Evolutionary conservation across 371 early-diverging fungal species (phyloP), one percentile per base, ranked within the genome.

Genomic region (Blakeslea trispora): DNA sequence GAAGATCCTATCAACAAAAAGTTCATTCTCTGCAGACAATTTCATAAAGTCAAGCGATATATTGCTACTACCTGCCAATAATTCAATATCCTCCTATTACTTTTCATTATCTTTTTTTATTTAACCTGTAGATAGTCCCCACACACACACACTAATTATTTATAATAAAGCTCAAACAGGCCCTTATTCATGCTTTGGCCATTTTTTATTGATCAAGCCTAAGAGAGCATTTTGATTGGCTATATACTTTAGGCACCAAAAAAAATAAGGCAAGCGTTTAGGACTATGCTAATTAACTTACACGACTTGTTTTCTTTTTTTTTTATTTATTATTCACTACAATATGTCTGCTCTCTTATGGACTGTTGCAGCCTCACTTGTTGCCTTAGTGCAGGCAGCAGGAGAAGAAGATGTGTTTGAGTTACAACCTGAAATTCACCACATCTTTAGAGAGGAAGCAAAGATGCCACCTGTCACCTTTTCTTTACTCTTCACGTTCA

Each of bases 361-460:
- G 31, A 22, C 41, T 13, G 4, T 56, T 21, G 34, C 55, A 15
- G 19, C 55, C 3, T 39, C 50, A 24, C 18, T 62, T 22, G 31
- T 37, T 3, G 40, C 47, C 11, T 14, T 52, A 19, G 70, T 60
- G n/a, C 45, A 50, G 11, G 75, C 74, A 24, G 79, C 79, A 32
- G 79, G 79, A 24, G 65, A 73, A 28, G 75, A 79, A 49, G 75
- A 79, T 35, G 64, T 75, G 17, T 83, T 69, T 68, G 74, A 60
- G 58, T 57, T 70, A 50, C 76, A 71, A 47, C 86, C 85, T 19
- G 88, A 87, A 66, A 89, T 91, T 50, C 72, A 79, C 50, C 91
- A 91, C 55, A 71, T 77, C 32, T 88, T 91, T 65, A 69, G 89
- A 46, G 55, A 72, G 52, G 79, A 75, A 17, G 86, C 85, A 49